Percentiles rank a stretch among this genome's conserved stretches.
Evolutionary conservation across 2,329 filamentous ascomycete species (phyloP).

Genomic region (Hymenotorrendiella dingleyae): DNA sequence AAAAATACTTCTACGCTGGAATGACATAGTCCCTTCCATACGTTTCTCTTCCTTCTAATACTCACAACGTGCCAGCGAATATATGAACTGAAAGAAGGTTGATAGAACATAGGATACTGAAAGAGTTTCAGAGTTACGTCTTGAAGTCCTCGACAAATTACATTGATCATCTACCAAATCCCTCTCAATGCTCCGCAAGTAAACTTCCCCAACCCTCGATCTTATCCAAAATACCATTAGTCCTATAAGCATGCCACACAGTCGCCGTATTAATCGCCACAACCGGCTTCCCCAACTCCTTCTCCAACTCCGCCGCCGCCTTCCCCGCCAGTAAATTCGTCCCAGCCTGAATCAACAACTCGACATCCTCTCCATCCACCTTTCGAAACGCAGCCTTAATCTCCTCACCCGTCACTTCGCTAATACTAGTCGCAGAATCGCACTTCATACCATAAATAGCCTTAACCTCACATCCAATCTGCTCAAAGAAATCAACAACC

Average conservation of each 20-base stretch:
- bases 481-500: constrained; percentile 29
- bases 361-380: constrained; percentile 22
- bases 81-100: no score
- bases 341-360: constrained; percentile 30
- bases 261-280: constrained; percentile 32
- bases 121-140: no score
- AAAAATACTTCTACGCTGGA: no score
- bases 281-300: constrained; percentile 25
- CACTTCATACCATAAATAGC: constrained; percentile 29
- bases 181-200: constrained; percentile 12
- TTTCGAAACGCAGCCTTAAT: constrained; percentile 27
- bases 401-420: constrained; percentile 29
- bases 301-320: constrained; percentile 28
- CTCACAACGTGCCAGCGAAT: no score
- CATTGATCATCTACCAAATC: no score
- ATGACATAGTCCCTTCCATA: no score
- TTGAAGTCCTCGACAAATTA: no score
- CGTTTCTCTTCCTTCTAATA: no score
- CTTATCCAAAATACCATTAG: constrained; percentile 26
- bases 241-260: constrained; percentile 29
- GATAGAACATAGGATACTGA: no score
- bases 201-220: constrained; percentile 17
- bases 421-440: constrained; percentile 22
- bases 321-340: constrained; percentile 31
- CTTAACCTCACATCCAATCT: constrained; percentile 27